phyloP scores from a whole-genome alignment of 192 early-diverging fungal genomes.

The Geranomyces variabilis region DNA sequence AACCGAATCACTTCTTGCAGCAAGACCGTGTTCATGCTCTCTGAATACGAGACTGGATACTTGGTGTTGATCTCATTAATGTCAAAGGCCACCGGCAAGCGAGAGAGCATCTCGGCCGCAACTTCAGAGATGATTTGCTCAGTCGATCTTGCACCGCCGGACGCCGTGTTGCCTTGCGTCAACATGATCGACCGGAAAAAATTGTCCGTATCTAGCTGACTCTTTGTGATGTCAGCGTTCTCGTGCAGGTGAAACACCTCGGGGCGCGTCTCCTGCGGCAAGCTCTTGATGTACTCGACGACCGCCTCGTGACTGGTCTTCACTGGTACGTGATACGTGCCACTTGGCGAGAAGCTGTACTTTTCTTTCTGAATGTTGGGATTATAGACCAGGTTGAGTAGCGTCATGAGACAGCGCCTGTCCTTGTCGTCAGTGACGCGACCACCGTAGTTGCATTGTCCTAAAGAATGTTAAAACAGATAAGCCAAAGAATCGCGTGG shows the following conservation, averaged over 20 bases:
- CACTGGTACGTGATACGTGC: conserved; percentile 52
- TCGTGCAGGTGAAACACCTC: conserved; percentile 66
- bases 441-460: conserved; percentile 66
- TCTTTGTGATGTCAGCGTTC: conserved; percentile 66
- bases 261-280: conserved; percentile 60
- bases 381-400: conserved; percentile 55
- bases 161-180: conserved; percentile 52
- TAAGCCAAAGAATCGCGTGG: not conserved
- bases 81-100: conserved; percentile 55
- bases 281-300: conserved; percentile 53
- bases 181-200: conserved; percentile 59
- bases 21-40: conserved; percentile 68
- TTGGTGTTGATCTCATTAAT: conserved; percentile 44
- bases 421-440: conserved; percentile 68
- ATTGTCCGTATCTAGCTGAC: conserved; percentile 61
- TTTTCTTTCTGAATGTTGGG: conserved; percentile 45
- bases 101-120: conserved; percentile 57
- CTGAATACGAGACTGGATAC: conserved; percentile 62
- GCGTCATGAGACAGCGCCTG: conserved; percentile 51
- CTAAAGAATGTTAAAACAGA: conserved; percentile 39
- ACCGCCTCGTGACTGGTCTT: conserved; percentile 46
- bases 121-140: conserved; percentile 61
- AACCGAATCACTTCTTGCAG: conserved; percentile 65
- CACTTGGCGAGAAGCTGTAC: conserved; percentile 51
- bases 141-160: conserved; percentile 50